A percentile compares a stretch with the other conserved stretches of the same genome.
phyloP scores from a whole-genome alignment of 495 filamentous ascomycete genomes.

The Neurospora pannonica region DNA sequence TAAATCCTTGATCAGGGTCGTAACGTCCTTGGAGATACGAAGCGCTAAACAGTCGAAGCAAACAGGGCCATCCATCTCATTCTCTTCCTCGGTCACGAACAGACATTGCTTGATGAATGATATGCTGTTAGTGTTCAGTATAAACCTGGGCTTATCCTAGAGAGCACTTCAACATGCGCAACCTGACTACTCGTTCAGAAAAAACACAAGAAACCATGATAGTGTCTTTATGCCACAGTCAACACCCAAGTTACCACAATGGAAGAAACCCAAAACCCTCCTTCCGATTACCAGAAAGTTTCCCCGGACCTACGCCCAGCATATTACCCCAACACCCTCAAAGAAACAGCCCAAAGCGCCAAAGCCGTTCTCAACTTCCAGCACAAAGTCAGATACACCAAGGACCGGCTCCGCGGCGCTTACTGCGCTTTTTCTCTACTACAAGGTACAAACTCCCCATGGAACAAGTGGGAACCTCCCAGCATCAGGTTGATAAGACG shows the following conservation, averaged over 20 bases:
- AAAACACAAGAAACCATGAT: no score
- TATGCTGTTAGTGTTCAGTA: no score
- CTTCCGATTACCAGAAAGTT: neutral
- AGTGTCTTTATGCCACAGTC: no score
- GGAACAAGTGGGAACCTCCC: neutral
- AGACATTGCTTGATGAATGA: no score
- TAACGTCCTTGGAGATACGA: neutral
- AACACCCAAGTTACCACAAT: no score
- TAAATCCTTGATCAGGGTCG: no score
- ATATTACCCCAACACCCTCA: neutral
- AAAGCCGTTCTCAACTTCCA: neutral
- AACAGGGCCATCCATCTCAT: neutral
- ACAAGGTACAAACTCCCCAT: neutral
- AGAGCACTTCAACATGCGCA: no score
- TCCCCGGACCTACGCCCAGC: neutral
- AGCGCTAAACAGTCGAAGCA: neutral
- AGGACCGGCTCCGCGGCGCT: neutral
- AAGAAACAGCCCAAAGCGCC: neutral
- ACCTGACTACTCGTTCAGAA: no score
- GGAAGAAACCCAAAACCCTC: neutral
- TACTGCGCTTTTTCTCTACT: neutral
- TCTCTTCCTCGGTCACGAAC: no score
- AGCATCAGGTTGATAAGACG: neutral
- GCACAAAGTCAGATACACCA: neutral
- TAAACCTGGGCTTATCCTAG: no score